Conservation (phyloP, 2,329 filamentous ascomycete genomes). For the Curvularia lunata region DNA sequence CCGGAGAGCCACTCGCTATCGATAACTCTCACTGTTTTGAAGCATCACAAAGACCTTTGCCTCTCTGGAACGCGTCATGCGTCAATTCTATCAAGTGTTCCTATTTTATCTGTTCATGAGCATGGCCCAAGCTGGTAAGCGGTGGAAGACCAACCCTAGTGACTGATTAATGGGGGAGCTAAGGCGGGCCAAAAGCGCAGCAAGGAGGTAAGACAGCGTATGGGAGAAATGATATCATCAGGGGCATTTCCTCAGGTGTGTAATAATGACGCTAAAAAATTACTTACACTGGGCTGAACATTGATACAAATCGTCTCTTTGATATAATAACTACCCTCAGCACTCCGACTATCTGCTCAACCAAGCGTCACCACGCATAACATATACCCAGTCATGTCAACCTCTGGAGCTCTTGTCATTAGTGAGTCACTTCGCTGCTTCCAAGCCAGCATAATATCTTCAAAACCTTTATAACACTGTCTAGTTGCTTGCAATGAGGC, state of each 20-base stretch:
- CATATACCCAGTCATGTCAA: neutral
- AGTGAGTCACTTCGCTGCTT: neutral
- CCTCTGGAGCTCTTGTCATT: neutral
- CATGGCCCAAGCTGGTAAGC: neutral
- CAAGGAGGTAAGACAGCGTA: neutral
- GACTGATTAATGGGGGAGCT: neutral
- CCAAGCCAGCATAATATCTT: neutral
- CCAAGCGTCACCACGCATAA: neutral
- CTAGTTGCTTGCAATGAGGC: slow-evolving; percentile 11
- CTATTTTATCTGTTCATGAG: neutral
- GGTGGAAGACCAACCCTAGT: neutral
- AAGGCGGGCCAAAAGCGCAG: neutral
- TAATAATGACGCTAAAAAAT: neutral
- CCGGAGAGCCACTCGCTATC: neutral
- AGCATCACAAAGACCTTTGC: neutral
- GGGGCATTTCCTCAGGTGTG: neutral
- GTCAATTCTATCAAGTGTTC: neutral
- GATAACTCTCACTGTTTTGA: neutral
- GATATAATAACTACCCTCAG: neutral
- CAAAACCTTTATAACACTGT: neutral
- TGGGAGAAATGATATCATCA: neutral
- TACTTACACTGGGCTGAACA: neutral
- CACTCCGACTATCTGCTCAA: neutral
- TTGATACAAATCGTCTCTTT: neutral
- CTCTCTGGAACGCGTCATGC: neutral